phyloP scores from a whole-genome alignment of 495 filamentous ascomycete species.

The Aspergillus baeticus region DNA sequence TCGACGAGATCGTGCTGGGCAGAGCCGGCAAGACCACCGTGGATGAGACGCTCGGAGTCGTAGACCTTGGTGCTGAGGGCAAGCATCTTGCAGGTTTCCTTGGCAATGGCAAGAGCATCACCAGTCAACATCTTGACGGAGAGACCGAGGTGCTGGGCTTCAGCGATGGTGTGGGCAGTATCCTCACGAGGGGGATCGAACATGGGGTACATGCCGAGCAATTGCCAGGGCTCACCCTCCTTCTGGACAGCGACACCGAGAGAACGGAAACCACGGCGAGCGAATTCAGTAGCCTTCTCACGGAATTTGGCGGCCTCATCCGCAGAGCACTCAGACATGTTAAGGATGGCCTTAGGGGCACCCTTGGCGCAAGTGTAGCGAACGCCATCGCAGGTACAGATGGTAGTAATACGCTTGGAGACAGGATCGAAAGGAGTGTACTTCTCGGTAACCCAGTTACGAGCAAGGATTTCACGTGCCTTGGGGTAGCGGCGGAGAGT shows the following conservation, averaged over 20 bases:
- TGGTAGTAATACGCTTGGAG: conserved; percentile 72
- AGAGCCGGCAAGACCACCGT: conserved; percentile 70
- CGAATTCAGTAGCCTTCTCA: conserved; percentile 70
- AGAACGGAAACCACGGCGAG: conserved; percentile 78
- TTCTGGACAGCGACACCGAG: conserved; percentile 73
- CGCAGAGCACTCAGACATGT: conserved; percentile 61
- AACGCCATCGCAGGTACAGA: conserved; percentile 66
- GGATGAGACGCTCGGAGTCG: conserved; percentile 72
- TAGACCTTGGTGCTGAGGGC: conserved; percentile 76
- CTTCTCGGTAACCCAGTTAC: conserved; percentile 72
- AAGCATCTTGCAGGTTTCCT: conserved; percentile 80
- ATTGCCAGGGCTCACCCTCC: conserved; percentile 64
- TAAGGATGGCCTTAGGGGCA: conserved; percentile 71
- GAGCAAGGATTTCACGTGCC: conserved; percentile 64
- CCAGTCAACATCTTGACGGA: conserved; percentile 79
- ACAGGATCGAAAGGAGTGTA: conserved; percentile 78
- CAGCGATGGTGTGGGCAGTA: conserved; percentile 74
- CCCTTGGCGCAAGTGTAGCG: conserved; percentile 70
- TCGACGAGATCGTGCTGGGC: conserved; percentile 75
- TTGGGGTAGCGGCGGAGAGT: conserved; percentile 74
- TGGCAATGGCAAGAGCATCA: conserved; percentile 77
- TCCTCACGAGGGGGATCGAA: conserved; percentile 78
- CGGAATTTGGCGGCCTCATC: conserved; percentile 65
- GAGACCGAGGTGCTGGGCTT: conserved; percentile 74
- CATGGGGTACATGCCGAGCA: conserved; percentile 76